Base-by-base conservation (phyloP, 805 yeast species). In the Teunomyces pallodes region DNA sequence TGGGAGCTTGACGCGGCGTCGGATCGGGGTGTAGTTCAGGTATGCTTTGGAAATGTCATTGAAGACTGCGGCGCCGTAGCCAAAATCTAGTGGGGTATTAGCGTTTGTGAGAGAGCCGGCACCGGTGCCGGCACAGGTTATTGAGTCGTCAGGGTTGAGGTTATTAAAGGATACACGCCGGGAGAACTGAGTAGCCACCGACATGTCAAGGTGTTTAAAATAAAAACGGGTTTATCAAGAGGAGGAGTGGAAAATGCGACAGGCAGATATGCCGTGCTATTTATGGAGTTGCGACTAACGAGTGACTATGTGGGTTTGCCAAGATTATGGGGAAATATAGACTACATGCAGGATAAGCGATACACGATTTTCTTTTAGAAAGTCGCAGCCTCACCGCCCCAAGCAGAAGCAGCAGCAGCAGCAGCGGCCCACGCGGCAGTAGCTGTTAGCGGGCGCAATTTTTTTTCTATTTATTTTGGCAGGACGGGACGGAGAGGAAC, bases 81-180 rank as follows among this genome's bases (percentile, higher is more conserved):
- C 65, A 36, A 57, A 59, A 9, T 38, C 41, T 16, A 38, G n/a
- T n/a, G 41, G 41, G 41, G 41, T n/a, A 26, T 54, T 58, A 36
- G 55, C 50, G 46, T 55, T 56, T 40, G 56, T 14, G 4, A 13
- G 14, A 9, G 33, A 13, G 39, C 45, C 35, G 10, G 48, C 31
- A 9, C 46, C 27, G 32, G 24, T 39, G 7, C 36, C 44, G 40
- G 42, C 36, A 12, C 49, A 30, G 2, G 47, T 14, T 36, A 43
- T 42, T 5, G 50, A 40, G 47, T 51, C 52, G 5, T 42, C 42
- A 27, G 36, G 41, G 12, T 16, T 35, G 46, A 75, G 54, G 51
- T 74, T 73, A 54, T 72, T 73, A 61, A 76, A 76, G 10, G 79
- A 74, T 2, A 76, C 80, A 42, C 79, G 58, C 45, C 77, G 52